Evolutionary conservation across 305 asterid genomes (phyloP).

Genomic region (Rubia tinctorum): DNA sequence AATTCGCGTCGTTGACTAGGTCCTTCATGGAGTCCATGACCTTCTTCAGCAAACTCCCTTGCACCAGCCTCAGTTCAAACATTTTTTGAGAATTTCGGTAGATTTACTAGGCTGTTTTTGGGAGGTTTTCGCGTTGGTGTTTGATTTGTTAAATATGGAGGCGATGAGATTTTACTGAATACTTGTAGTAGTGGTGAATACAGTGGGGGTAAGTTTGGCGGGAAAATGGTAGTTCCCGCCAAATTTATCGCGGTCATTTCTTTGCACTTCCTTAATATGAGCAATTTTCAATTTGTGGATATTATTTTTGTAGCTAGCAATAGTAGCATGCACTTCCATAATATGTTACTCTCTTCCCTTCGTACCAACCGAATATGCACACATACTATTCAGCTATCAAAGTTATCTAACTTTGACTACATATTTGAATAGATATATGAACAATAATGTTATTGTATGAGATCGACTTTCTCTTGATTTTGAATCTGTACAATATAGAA

Average conservation of each 20-base stretch:
- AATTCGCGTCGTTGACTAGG: constrained; percentile 77
- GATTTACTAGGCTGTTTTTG: not conserved
- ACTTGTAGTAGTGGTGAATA: not conserved
- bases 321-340: no score
- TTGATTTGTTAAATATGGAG: not conserved
- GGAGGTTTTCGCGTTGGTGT: not conserved
- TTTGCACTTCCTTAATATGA: no score
- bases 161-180: not conserved
- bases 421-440: no score
- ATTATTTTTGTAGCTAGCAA: no score
- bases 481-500: no score
- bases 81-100: constrained; percentile 18
- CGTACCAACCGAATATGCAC: no score
- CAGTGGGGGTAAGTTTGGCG: constrained; percentile 3
- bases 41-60: constrained; percentile 83
- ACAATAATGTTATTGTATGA: no score
- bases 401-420: no score
- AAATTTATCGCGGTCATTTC: not conserved
- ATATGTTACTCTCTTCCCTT: no score
- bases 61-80: constrained; percentile 84
- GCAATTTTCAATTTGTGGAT: not conserved
- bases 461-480: no score
- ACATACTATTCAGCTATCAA: no score
- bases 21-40: constrained; percentile 78
- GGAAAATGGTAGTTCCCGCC: constrained; percentile 12